Conservation (phyloP, 805 yeast species). For the Trichomonascus vanleenenianus region DNA sequence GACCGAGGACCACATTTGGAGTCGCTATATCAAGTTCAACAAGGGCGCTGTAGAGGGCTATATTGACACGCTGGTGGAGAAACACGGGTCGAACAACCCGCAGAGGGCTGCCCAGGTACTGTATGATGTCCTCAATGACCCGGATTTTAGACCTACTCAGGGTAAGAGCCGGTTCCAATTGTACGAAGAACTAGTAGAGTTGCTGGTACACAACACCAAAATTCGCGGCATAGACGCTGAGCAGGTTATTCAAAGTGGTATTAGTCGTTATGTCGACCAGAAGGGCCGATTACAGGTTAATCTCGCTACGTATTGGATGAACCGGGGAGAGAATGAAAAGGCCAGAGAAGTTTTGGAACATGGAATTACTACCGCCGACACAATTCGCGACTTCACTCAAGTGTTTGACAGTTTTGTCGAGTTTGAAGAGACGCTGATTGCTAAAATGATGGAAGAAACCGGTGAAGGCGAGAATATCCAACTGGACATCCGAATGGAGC, state of each 20-base stretch:
- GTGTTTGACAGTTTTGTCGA: slow-evolving; percentile 58
- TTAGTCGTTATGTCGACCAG: slow-evolving; percentile 51
- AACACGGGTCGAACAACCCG: slow-evolving; percentile 18
- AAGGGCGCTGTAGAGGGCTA: slow-evolving; percentile 23
- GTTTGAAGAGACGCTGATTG: slow-evolving; percentile 46
- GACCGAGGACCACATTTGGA: slow-evolving; percentile 30
- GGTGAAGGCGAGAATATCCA: slow-evolving; percentile 23
- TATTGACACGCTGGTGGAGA: slow-evolving; percentile 18
- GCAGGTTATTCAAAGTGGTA: slow-evolving; percentile 30
- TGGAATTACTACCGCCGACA: slow-evolving; percentile 39
- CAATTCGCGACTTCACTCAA: slow-evolving; percentile 54
- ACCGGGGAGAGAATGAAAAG: slow-evolving; percentile 29
- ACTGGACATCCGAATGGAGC: slow-evolving; percentile 38
- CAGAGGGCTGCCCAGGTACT: slow-evolving; percentile 31
- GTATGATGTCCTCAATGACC: slow-evolving; percentile 28
- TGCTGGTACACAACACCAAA: slow-evolving; percentile 28
- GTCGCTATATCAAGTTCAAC: slow-evolving; percentile 26
- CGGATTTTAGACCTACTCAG: slow-evolving; percentile 29
- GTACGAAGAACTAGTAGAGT: slow-evolving; percentile 40
- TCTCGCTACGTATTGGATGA: slow-evolving; percentile 42
- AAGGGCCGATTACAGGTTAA: slow-evolving; percentile 39
- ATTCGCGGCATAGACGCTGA: slow-evolving; percentile 29
- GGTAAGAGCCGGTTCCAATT: slow-evolving; percentile 41
- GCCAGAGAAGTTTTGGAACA: slow-evolving; percentile 41
- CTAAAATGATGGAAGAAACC: slow-evolving; percentile 26